Evolutionary conservation across 2,329 filamentous ascomycete genomes (phyloP), one percentile per base, ranked within the genome.

Genomic region (Scleromitrula shiraiana): DNA sequence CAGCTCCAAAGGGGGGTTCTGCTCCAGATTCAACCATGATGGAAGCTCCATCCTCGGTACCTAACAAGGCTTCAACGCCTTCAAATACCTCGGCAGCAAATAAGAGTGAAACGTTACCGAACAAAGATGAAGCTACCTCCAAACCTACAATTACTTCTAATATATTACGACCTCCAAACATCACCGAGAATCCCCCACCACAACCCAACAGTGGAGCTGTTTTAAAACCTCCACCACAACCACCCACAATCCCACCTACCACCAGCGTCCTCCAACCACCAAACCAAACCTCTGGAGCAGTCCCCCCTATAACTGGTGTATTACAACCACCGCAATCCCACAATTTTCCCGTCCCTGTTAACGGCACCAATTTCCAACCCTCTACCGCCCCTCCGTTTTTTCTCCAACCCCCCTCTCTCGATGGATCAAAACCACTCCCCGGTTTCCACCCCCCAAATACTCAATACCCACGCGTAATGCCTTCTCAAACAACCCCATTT

Each of bases 401-500:
- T 49, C 32, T 37, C 3, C 38, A 50, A 37, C 56, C 58, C 17
- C 51, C 58, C 22, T 49, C 57, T 24, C 54, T 61, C 30, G 57
- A 61, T 52, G 58, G 59, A 17, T 61, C 59, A 24, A 50, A 54
- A 38, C 61, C 53, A 37, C 58, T 62, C 6, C 58, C 62, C 24
- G 61, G 64, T 9, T 68, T 72, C n/a, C 44, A 47, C 20, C 44
- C 44, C 5, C 46, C 53, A 17, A 50, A 48, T 32, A 56, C 59
- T 70, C 12, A 62, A 64, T 51, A 62, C 41, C 58, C 63, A 29
- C 39, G 29, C 30, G 9, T 41, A 46, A 30, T 46, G 24, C 50
- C 55, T 5, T 48, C 52, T 43, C 52, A 55, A 53, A 50, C 45
- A 50, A 56, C 45, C 22, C 45, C 55, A 40, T 53, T 57, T 47